Evolutionary conservation across 2,329 filamentous ascomycete genomes (phyloP).

Genomic region (Apiospora aurea): DNA sequence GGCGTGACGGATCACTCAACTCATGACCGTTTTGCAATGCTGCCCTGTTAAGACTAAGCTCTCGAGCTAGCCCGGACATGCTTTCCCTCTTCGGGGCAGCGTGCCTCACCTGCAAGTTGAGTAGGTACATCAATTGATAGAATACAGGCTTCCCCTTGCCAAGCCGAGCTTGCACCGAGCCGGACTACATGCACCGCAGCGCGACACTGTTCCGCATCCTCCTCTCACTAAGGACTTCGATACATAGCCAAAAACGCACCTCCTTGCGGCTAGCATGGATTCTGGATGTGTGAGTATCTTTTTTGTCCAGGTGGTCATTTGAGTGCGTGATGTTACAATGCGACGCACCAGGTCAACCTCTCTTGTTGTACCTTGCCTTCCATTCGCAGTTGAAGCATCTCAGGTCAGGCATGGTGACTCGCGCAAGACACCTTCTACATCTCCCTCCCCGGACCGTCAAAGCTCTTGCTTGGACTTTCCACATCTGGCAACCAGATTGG

Average conservation of each 20-base stretch:
- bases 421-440: background rate
- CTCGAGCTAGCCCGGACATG: background rate
- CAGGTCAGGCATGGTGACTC: conserved; percentile 2
- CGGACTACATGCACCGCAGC: conserved; percentile 6
- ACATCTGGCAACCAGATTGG: background rate
- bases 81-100: background rate
- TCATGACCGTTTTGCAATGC: background rate
- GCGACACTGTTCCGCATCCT: conserved; percentile 4
- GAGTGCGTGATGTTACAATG: background rate
- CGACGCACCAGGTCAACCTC: background rate
- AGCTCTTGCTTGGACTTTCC: conserved; percentile 19
- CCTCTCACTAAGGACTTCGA: conserved; percentile 6
- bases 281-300: background rate
- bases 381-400: background rate
- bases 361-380: background rate
- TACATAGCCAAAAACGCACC: background rate
- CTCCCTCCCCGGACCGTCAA: background rate
- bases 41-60: background rate
- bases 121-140: background rate
- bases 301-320: background rate
- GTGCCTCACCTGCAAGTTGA: background rate
- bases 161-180: conserved; percentile 16
- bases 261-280: conserved; percentile 16
- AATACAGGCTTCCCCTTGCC: background rate
- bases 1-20: background rate